Evolutionary conservation across 2,329 filamentous ascomycete species (phyloP), one percentile per base, ranked within the genome.

Genomic region (Colletotrichum theobromicola): DNA sequence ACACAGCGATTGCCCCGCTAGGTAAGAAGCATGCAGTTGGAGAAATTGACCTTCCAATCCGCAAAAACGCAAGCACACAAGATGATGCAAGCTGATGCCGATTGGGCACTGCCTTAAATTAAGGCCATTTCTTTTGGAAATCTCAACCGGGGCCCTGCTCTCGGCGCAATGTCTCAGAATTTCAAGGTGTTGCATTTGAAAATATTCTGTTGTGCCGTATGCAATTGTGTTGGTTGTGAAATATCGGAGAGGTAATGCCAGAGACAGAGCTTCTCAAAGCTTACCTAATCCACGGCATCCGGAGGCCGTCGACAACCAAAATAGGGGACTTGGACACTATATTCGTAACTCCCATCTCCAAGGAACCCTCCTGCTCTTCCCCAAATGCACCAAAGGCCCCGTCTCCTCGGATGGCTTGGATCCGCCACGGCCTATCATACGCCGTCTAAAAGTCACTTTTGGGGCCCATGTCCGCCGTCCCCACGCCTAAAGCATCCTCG

Each of bases 391-490:
- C 28, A 26, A 24, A 24, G 28, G 37, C 15, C 32, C 53, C 60
- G 12, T 24, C 50, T 32, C 62, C 35, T 60, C 70, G 70, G 73
- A 70, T 60, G 30, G 34, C 64, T 63, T 75, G 64, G 58, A 74
- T 75, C 70, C 73, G 73, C 60, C 55, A 46, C 42, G 34, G 37
- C 73, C 73, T 69, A 75, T 75, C 70, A 74, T 26, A 65, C 57
- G 72, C 57, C 62, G 42, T 30, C 42, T 67, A 74, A 74, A 74
- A 74, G 68, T 74, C 72, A 74, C 68, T 30, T 72, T 57, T 50
- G 32, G 42, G 18, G 42, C 16, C 13, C 10, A 46, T 55, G 24
- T 32, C 28, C 35, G 55, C 63, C 55, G 32, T 46, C 68, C 21
- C 60, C 60, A 65, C 60, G n/a, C 26, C n/a, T n/a, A 21, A 18